These are phyloP conservation scores for Stramenopiles sp. DNA, from an alignment of 352 stramenopile genomes.

Conservation along the genomic window DNA sequence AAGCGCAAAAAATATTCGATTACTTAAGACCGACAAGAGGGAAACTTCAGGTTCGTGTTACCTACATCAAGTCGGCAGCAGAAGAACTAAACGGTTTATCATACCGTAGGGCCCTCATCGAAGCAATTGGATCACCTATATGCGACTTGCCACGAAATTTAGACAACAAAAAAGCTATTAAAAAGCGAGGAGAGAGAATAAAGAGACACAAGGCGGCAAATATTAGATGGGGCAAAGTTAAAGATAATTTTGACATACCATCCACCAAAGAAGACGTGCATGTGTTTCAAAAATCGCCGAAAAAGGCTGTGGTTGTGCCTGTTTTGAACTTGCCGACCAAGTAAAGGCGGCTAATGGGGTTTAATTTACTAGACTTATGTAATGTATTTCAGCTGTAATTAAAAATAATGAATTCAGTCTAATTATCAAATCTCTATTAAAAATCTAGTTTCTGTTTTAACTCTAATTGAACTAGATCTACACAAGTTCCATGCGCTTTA, in stretches of 20 bases:
- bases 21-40: neutral
- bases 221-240: neutral
- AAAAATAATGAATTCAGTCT: too few species aligned
- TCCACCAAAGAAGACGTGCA: neutral
- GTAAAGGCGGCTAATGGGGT: too few species aligned
- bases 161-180: neutral
- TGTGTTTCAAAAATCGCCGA: neutral
- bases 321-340: neutral
- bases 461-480: too few species aligned
- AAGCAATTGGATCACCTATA: neutral
- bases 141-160: neutral
- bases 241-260: neutral
- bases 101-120: neutral
- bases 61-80: neutral
- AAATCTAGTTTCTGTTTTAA: too few species aligned
- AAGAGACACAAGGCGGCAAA: neutral
- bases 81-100: neutral
- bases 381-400: too few species aligned
- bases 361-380: too few species aligned
- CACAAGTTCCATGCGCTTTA: too few species aligned
- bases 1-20: neutral
- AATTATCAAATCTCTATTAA: too few species aligned
- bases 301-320: neutral
- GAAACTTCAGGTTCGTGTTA: neutral
- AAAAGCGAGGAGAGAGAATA: neutral